Base-by-base conservation (phyloP, 441 rosid species). In the Corymbia calophylla region DNA sequence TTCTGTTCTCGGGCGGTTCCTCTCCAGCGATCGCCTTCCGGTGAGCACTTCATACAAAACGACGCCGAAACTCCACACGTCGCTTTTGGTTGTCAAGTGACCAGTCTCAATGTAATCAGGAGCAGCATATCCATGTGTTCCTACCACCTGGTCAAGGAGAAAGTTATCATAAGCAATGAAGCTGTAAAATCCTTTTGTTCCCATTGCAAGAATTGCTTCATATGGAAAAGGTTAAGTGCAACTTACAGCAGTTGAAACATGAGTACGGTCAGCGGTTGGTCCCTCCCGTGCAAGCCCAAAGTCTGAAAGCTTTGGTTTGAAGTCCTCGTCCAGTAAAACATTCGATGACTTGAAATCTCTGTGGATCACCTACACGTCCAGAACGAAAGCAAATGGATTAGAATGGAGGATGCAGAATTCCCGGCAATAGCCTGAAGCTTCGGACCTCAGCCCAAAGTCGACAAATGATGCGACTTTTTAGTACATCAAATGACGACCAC, bases 281-380 rank as follows among this genome's bases (percentile, higher is more conserved):
- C 99, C 99, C 90, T 96, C 98, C 94, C 99, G 93, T 5, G 98
- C 99, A 55, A 97, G 97, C 12, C 99, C 98, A 81, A 97, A 98
- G 93, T 98, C 99, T 3, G 99, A 97, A 90, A 97, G 96, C 93
- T 94, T 97, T 4, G 99, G 94, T n/a, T 93, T 92, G 56, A 95
- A 94, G 48, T 94, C 89, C 77, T 94, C 95, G 80, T 98, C 94
- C 92, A 97, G 86, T 60, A 98, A 92, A 32, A 98, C 96, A 88
- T 96, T 98, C 5, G 99, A 96, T 19, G 96, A 93, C 87, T 98
- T 98, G 92, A 96, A 95, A 88, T 98, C 99, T 64, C 99, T 88
- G 93, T 93, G 97, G 88, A 98, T 98, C 53, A 98, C 97, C 98
- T 97, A 87, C 88, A 91, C 19, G 5, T 77, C 88, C 90, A 82